Evolutionary conservation across 139 green algal species (phyloP), one percentile per base, ranked within the genome.

Genomic region (Haematococcus lacustris): DNA sequence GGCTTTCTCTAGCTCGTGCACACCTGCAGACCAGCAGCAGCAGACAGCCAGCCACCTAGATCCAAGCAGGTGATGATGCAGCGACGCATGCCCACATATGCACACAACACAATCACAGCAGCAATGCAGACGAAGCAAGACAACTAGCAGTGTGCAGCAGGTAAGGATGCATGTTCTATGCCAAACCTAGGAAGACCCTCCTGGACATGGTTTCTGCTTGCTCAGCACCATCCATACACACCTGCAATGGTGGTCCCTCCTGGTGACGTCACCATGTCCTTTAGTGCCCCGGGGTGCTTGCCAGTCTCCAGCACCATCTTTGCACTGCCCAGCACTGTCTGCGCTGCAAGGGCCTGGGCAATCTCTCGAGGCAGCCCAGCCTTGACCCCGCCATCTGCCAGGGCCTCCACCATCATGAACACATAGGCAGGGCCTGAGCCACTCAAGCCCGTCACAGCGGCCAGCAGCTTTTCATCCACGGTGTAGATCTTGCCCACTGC

Each of bases 231-330:
- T 53, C 96, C 2, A 91, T 96, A 37, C 92, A 84, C 13, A 90
- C 43, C 43, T 53, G 43, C 43, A 53, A 53, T 53, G 43, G 94
- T 98, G 26, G 94, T 98, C 32, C 94, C 91, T 59, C 78, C 93
- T 0, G 94, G 94, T 0, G 86, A 94, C 0, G 87, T 93, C 33
- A 98, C 94, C 81, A 91, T 93, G 76, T 98, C 93, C 67, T 97
- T 97, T 23, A 97, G 80, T 5, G 75, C 80, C 6, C 91, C 93
- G 7, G 91, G 92, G 72, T 98, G 94, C 77, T 88, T 93, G n/a
- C 93, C 94, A 17, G 91, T 96, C 70, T 98, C 89, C 40, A 98
- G 70, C 63, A 98, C 95, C 93, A 98, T 97, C 84, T 97, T 96
- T 43, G 93, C 93, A 1, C 82, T 85, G 38, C 94, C 94, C 71